These are phyloP conservation scores for Hemisphaericaspora xylofermentans DNA, from an alignment of 1,139 yeast species.

Conservation along the genomic window DNA sequence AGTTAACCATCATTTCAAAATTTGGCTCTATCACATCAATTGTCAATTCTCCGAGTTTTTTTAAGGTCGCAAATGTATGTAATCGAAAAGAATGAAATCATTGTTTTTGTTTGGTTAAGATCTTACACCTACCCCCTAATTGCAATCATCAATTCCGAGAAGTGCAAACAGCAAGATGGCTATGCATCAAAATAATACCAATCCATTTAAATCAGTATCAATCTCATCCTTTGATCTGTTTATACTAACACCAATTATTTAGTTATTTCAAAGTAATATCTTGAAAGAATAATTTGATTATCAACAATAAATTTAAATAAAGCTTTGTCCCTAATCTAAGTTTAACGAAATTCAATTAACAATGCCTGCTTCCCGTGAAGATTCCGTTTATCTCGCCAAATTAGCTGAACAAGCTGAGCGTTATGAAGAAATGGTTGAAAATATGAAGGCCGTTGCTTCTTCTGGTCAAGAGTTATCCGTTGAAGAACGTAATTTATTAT, in stretches of 20 bases:
- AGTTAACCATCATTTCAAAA: too few relatives aligned
- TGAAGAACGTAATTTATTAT: constrained; percentile 94
- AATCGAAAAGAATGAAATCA: too few relatives aligned
- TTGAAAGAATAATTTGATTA: not conserved
- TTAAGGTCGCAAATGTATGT: too few relatives aligned
- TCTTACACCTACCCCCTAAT: too few relatives aligned
- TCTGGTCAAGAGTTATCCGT: constrained; percentile 94
- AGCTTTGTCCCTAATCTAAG: not conserved
- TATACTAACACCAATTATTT: not conserved
- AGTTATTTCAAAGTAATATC: constrained; percentile 1
- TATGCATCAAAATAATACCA: not conserved
- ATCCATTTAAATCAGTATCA: not conserved
- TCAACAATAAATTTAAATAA: not conserved
- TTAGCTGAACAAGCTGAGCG: constrained; percentile 99
- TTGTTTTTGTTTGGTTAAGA: too few relatives aligned
- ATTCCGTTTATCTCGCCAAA: constrained; percentile 96
- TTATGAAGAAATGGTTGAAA: constrained; percentile 99
- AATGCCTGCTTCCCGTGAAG: constrained; percentile 93
- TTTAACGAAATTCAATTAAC: constrained; percentile 5
- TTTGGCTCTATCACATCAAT: too few relatives aligned
- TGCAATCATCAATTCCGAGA: too few relatives aligned
- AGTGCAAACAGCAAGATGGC: too few relatives aligned
- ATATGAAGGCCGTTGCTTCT: constrained; percentile 96
- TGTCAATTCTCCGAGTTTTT: too few relatives aligned
- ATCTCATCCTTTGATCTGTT: not conserved